Base-by-base conservation (phyloP, 257 asterid species). In the Vinca minor region DNA sequence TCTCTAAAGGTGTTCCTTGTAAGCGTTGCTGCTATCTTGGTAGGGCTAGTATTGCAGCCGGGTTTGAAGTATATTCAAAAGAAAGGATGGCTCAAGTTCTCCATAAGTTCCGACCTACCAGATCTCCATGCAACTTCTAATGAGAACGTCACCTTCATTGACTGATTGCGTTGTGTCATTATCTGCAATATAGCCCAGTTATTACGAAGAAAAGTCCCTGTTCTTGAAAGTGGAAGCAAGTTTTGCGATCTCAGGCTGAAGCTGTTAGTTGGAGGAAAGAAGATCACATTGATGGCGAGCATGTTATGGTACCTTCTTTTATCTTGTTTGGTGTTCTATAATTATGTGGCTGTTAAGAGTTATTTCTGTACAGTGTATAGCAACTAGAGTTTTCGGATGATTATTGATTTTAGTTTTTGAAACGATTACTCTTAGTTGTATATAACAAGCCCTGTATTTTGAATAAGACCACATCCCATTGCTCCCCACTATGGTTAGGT, bases 31-130 rank as follows among this genome's bases (percentile, higher is more conserved):
- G 84, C 84, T 4, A 68, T 75, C 62, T 64, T 34, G 4, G 69
- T 79, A 8, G 84, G 84, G 68, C 42, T 75, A n/a, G 61, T 70
- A 50, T 15, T 79, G 72, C 72, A 73, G 0, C 81, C 84, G 2
- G 56, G 81, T 71, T 55, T 79, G 17, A 72, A 60, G 63, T 60
- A 67, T 29, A 45, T 79, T 3, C 78, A 73, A 64, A 79, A 70
- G 64, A 72, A 75, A 54, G 71, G 71, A 45, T 79, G 84, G 84
- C 20, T 79, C 38, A 79, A 69, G 41, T 79, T 79, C 66, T 75
- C 81, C 23, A 58, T 58, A 15, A 79, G 73, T 72, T 63, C 78
- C n/a, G 65, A 75, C 63, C 81, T 79, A 54, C 84, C 84, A 11
- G 84, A 75, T 70, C 61, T 76, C 58, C 75, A 64, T 44, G 39